A percentile compares a stretch with the other conserved stretches of the same genome.
Evolutionary conservation across 768 basidiomycete genomes (phyloP).

Genomic region (Suillus paluster): DNA sequence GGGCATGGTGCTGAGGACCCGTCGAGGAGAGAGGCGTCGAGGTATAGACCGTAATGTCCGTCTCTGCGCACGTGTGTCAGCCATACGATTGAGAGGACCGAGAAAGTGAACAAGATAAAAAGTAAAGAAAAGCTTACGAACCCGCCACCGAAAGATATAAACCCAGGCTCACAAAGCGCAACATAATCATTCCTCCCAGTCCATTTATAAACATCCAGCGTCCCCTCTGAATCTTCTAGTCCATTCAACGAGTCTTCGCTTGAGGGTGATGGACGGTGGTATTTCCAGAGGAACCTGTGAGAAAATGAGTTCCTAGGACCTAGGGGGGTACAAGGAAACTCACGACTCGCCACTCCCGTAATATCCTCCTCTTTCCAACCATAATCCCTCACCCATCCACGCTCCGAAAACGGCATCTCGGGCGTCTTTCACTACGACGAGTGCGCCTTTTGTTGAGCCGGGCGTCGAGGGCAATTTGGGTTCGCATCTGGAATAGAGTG

Average conservation of each 20-base stretch:
- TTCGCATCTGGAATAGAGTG: slow-evolving; percentile 75
- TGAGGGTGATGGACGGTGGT: slow-evolving; percentile 38
- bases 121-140: slow-evolving; percentile 52
- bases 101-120: slow-evolving; percentile 1
- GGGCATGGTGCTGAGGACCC: slow-evolving; percentile 86
- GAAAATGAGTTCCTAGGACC: neutral
- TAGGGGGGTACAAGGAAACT: slow-evolving; percentile 20
- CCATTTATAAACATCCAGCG: slow-evolving; percentile 72
- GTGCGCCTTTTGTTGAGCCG: slow-evolving; percentile 44
- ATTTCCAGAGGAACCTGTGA: slow-evolving; percentile 77
- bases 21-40: slow-evolving; percentile 79
- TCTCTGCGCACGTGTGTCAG: too few relatives aligned
- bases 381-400: slow-evolving; percentile 82
- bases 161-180: too few relatives aligned
- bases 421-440: too few relatives aligned
- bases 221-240: slow-evolving; percentile 48
- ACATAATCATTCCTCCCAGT: slow-evolving; percentile 92
- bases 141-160: slow-evolving; percentile 92
- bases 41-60: slow-evolving; percentile 86
- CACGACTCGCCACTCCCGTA: slow-evolving; percentile 91
- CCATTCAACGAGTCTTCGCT: too few relatives aligned
- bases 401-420: slow-evolving; percentile 76
- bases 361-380: slow-evolving; percentile 69
- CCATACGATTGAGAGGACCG: too few relatives aligned
- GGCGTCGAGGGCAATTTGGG: slow-evolving; percentile 30